Percentiles rank a stretch among this genome's conserved stretches.
Conservation (phyloP, 163 green algal species). For the Chlamydomonas reinhardtii region DNA sequence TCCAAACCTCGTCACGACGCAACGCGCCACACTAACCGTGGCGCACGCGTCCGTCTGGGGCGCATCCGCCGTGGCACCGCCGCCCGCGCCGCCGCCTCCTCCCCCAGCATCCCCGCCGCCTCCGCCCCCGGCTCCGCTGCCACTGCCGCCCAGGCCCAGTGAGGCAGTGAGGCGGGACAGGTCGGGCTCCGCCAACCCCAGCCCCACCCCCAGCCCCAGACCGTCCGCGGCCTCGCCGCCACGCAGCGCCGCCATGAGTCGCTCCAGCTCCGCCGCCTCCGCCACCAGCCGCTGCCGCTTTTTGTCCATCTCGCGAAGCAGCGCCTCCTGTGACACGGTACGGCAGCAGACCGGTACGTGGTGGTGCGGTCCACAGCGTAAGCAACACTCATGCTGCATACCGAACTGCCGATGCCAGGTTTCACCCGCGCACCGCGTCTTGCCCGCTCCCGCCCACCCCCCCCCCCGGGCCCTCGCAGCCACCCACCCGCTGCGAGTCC, state of each 20-base stretch:
- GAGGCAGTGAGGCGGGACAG: slow-evolving; percentile 5
- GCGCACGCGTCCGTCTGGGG: background rate
- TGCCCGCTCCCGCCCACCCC: too few species aligned
- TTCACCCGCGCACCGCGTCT: too few species aligned
- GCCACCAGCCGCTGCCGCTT: slow-evolving; percentile 55
- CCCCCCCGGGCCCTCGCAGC: too few species aligned
- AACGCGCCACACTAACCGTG: background rate
- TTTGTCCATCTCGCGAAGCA: slow-evolving; percentile 51
- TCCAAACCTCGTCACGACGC: too few species aligned
- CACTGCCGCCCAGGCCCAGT: slow-evolving; percentile 4
- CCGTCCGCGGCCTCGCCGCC: background rate
- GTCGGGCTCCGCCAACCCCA: slow-evolving; percentile 19
- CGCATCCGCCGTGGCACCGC: background rate
- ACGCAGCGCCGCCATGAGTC: slow-evolving; percentile 39
- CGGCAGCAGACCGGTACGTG: too few species aligned
- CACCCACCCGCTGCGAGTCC: slow-evolving; percentile 33
- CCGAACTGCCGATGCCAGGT: too few species aligned
- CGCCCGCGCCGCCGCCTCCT: background rate
- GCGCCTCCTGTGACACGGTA: slow-evolving; percentile 23
- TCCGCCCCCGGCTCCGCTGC: background rate
- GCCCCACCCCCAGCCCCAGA: background rate
- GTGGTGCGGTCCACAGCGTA: too few species aligned
- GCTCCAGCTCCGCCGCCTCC: slow-evolving; percentile 53
- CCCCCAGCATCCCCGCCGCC: background rate
- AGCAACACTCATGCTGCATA: too few species aligned